A percentile compares a stretch with the other conserved stretches of the same genome.
phyloP scores from a whole-genome alignment of 306 rosid species.

The Adenanthera pavonina region DNA sequence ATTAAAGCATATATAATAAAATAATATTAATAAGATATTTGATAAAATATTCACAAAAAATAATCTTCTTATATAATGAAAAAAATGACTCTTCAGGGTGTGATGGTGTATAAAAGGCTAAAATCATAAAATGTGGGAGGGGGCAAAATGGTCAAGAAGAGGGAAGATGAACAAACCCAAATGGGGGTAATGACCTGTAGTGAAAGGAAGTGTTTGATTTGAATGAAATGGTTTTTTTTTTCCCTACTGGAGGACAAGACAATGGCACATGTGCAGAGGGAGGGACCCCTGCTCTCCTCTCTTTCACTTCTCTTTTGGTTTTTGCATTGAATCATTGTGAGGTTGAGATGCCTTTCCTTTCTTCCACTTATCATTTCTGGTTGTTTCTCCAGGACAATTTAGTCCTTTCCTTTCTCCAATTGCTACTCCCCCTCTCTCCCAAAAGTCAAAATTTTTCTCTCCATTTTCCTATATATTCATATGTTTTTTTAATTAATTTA shows the following conservation, averaged over 20 bases:
- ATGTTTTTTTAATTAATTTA: neutral
- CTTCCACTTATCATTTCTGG: constrained; percentile 15
- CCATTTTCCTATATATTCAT: neutral
- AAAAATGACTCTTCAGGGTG: constrained; percentile 23
- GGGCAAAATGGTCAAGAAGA: constrained; percentile 52
- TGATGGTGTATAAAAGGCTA: neutral
- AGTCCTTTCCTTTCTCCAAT: constrained; percentile 63
- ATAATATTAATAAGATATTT: neutral
- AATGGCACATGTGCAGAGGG: constrained; percentile 71
- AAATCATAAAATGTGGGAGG: constrained; percentile 28
- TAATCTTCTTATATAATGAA: neutral
- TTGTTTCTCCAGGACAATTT: constrained; percentile 54
- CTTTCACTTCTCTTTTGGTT: constrained; percentile 11
- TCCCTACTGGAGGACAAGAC: constrained; percentile 67
- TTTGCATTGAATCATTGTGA: constrained; percentile 30
- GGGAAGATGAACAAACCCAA: constrained; percentile 13
- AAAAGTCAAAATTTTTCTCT: constrained; percentile 10
- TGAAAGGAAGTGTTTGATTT: constrained; percentile 52
- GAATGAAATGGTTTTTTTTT: constrained; percentile 49
- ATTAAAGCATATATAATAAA: neutral
- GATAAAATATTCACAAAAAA: neutral
- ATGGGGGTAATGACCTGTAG: constrained; percentile 52
- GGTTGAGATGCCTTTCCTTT: constrained; percentile 47
- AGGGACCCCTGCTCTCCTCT: constrained; percentile 44
- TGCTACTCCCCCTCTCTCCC: neutral